Base-by-base conservation (phyloP, 108 stramenopile species). In the Cyclotella cryptica region DNA sequence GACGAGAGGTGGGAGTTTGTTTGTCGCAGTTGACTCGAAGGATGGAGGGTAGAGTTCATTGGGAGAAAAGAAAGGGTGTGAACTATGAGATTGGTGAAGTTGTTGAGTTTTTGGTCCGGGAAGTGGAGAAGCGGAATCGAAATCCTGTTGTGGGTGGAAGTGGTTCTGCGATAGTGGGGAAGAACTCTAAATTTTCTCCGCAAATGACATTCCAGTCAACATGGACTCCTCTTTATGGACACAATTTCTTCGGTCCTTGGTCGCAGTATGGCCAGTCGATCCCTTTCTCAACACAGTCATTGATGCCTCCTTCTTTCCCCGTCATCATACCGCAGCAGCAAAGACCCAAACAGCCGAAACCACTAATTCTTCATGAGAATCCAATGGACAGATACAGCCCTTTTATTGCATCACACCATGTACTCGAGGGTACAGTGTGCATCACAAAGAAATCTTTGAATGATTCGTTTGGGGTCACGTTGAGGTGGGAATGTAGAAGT, bases 391-490 rank as follows among this genome's bases (percentile, higher is more conserved):
- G 70, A 45, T 64, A 69, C 52, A 84, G 79, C 43, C 79, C 74
- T 4, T 81, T 75, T 69, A 0, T 11, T 5, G 35, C 54, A n/a
- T 74, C 77, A 17, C 71, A 77, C 51, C 46, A 60, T 11, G 19
- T 77, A 21, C 40, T 70, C 15, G 19, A 78, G 10, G 22, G 45
- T 12, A 74, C 85, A 17, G 63, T 84, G 22, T 53, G 80, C 53
- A 45, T 89, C 22, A 72, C 73, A 17, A 84, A 87, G 43, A 62
- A 52, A 24, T 22, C 47, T 18, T 54, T 58, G 22, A 63, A 73
- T 28, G 62, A 74, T 30, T 80, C 86, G 8, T 91, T 89, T 81
- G 90, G 90, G 27, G 88, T 91, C 30, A 78, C 71, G 39, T 47
- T 91, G 27, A 49, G 84, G 27, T 71, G 49, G 26, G 71, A 84